These are phyloP conservation scores for Debaryomyces prosopidis DNA, from an alignment of 805 yeast genomes.

Conservation along the genomic window DNA sequence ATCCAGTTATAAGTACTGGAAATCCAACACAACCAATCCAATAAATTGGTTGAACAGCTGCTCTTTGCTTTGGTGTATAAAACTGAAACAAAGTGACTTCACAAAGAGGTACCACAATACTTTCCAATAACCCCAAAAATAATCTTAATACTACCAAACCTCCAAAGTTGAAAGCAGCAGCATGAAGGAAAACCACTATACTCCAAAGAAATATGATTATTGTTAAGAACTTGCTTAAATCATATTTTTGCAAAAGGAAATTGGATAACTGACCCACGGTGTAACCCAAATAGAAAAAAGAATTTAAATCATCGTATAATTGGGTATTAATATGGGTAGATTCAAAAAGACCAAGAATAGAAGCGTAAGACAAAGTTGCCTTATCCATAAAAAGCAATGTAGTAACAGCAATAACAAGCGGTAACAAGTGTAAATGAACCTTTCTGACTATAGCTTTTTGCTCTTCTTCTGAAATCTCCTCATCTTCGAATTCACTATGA, in stretches of 20 bases:
- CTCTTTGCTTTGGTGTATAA: constrained; percentile 45
- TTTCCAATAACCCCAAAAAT: constrained; percentile 46
- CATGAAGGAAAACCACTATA: constrained; percentile 44
- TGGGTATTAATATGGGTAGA: constrained; percentile 46
- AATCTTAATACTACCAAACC: constrained; percentile 51
- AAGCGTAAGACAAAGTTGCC: constrained; percentile 49
- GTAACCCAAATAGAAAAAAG: constrained; percentile 55
- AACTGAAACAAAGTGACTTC: constrained; percentile 52
- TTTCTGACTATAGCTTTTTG: background rate
- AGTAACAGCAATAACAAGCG: constrained; percentile 27
- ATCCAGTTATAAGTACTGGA: constrained; percentile 54
- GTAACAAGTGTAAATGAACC: no score
- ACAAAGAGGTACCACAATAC: constrained; percentile 27
- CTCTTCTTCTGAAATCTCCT: background rate
- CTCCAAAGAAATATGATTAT: constrained; percentile 45
- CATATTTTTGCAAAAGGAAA: constrained; percentile 43
- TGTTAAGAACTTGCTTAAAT: constrained; percentile 40
- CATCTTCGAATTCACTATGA: no score
- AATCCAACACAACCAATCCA: constrained; percentile 52
- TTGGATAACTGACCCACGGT: constrained; percentile 48
- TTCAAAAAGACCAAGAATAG: constrained; percentile 48
- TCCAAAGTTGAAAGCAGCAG: constrained; percentile 44
- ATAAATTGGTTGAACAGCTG: constrained; percentile 54
- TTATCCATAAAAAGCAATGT: constrained; percentile 51
- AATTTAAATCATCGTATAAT: constrained; percentile 48